Evolutionary conservation across 306 rosid genomes (phyloP).

Genomic region (Gleditsia sinensis): DNA sequence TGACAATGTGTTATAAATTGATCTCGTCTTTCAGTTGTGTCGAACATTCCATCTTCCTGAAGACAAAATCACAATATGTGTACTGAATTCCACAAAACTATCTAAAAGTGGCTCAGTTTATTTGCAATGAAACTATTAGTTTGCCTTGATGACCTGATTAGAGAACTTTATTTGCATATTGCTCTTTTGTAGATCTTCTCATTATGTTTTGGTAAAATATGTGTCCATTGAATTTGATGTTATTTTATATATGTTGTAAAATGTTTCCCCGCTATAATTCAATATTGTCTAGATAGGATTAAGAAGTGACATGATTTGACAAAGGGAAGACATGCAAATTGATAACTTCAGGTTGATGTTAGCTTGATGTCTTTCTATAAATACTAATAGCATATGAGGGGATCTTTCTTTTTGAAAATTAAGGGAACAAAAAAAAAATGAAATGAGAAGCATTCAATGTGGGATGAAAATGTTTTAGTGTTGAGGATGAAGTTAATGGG

Average conservation of each 20-base stretch:
- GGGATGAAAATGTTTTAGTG: neutral
- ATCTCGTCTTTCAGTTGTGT: neutral
- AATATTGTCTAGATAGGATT: constrained; percentile 1
- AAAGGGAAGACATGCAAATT: neutral
- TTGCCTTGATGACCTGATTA: neutral
- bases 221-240: neutral
- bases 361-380: neutral
- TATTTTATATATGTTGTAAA: neutral
- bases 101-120: neutral
- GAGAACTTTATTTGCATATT: neutral
- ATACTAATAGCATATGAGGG: too few species aligned
- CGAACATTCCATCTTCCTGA: neutral
- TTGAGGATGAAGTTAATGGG: neutral
- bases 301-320: neutral
- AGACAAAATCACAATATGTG: neutral
- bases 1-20: neutral
- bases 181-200: constrained; percentile 3
- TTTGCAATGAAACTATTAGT: neutral
- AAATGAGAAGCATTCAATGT: neutral
- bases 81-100: neutral
- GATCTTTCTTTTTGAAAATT: too few species aligned
- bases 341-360: constrained; percentile 13
- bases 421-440: neutral
- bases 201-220: constrained; percentile 3
- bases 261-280: neutral